Evolutionary conservation across 305 asterid species (phyloP).

Genomic region (Fraxinus baroniana): DNA sequence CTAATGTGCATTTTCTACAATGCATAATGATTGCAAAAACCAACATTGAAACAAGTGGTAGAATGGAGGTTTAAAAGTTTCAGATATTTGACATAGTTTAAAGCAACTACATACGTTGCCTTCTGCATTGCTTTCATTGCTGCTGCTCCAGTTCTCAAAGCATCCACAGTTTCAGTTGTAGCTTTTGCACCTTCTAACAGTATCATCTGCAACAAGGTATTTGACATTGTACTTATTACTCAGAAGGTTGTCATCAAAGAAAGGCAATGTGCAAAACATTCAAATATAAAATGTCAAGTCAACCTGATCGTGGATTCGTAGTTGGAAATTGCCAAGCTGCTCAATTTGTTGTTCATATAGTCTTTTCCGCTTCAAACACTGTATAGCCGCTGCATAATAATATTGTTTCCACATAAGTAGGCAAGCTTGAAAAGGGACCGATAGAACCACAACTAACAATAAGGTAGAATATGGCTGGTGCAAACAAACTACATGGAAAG

Average conservation of each 20-base stretch:
- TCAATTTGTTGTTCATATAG: conserved; percentile 47
- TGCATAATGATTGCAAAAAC: neutral
- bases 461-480: neutral
- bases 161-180: conserved; percentile 58
- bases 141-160: conserved; percentile 54
- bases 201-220: conserved; percentile 36
- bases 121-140: conserved; percentile 60
- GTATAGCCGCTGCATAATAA: conserved; percentile 43
- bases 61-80: neutral
- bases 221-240: neutral
- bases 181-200: conserved; percentile 59
- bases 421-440: neutral
- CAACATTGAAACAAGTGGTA: neutral
- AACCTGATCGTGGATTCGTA: conserved; percentile 58
- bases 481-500: neutral
- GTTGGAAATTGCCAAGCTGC: conserved; percentile 42
- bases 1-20: neutral
- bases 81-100: neutral
- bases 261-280: neutral
- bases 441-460: neutral
- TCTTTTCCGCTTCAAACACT: conserved; percentile 46
- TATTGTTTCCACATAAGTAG: neutral
- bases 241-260: neutral
- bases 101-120: conserved; percentile 39
- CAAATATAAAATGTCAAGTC: neutral